phyloP scores from a whole-genome alignment of 345 rosid genomes.

The Eucalyptus regnans region DNA sequence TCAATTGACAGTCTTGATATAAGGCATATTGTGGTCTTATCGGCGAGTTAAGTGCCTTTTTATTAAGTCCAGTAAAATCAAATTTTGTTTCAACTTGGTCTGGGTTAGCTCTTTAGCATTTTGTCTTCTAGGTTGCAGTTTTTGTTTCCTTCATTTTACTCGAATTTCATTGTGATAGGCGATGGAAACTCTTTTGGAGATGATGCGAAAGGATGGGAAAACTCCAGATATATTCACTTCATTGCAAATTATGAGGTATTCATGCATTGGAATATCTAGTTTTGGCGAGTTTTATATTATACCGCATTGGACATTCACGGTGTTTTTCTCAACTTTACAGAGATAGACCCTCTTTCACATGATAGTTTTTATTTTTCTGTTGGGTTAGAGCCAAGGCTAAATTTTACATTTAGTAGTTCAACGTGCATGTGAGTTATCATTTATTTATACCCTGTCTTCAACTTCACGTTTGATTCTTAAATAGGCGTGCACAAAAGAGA shows the following conservation, averaged over 20 bases:
- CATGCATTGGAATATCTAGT: not conserved
- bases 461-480: not conserved
- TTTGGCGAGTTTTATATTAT: not conserved
- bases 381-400: not conserved
- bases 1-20: not conserved
- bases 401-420: not conserved
- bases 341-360: not conserved
- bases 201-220: conserved; percentile 66
- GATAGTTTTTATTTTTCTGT: not conserved
- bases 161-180: conserved; percentile 28
- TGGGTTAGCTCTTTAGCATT: not conserved
- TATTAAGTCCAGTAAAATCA: not conserved
- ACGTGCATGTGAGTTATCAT: not conserved
- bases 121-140: not conserved
- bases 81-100: not conserved
- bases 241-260: conserved; percentile 65
- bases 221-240: conserved; percentile 50
- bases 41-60: not conserved
- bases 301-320: not conserved
- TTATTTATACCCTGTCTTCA: not conserved
- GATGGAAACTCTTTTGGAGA: conserved; percentile 56
- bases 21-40: not conserved
- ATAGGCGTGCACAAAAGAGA: not conserved
- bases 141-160: not conserved
- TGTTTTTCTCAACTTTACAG: not conserved